Evolutionary conservation across 192 early-diverging fungal species (phyloP), one percentile per base, ranked within the genome.

Genomic region (Polychytrium aggregatum): DNA sequence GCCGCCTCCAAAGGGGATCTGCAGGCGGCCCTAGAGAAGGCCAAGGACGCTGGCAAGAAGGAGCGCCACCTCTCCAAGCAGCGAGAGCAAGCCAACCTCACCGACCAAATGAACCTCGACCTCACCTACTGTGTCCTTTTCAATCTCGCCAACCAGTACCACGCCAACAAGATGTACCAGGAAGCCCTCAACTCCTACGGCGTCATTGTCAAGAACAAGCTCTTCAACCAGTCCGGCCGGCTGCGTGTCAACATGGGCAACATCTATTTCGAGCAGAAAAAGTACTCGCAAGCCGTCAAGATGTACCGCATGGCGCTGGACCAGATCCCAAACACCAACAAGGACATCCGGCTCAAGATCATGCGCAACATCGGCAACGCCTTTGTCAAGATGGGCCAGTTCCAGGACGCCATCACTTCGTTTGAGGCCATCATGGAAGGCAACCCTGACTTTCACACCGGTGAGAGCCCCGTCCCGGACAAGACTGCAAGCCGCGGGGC

Each of bases 291-390:
- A 44, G 76, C 76, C 2, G 58, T 79, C 27, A 79, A 79, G 56
- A 79, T 79, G 76, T 79, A 79, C 48, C 58, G 76, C 7, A 79
- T 79, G 76, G 76, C 76, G 30, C 50, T 79, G 38, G 76, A 79
- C 43, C 76, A 79, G 46, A 70, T 79, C 33, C 63, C 76, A 11
- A 73, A 66, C 43, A 50, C 63, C 10, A 76, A 79, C 48, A 43
- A 57, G 34, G 73, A 75, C n/a, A 67, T 79, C 21, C 38, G 72
- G 22, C 43, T 73, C 26, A 76, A 74, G 57, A 76, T 79, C 27
- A 73, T 76, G 67, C 53, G 73, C 13, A 79, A 79, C 55, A 76
- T 79, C 57, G 73, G 73, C 14, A 74, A 59, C 39, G 65, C 76
- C 0, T 76, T 75, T 39, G 52, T 79, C 18, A 63, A 65, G 31